Base-by-base conservation (phyloP, 2,329 filamentous ascomycete species). In the Fusarium coffeatum region DNA sequence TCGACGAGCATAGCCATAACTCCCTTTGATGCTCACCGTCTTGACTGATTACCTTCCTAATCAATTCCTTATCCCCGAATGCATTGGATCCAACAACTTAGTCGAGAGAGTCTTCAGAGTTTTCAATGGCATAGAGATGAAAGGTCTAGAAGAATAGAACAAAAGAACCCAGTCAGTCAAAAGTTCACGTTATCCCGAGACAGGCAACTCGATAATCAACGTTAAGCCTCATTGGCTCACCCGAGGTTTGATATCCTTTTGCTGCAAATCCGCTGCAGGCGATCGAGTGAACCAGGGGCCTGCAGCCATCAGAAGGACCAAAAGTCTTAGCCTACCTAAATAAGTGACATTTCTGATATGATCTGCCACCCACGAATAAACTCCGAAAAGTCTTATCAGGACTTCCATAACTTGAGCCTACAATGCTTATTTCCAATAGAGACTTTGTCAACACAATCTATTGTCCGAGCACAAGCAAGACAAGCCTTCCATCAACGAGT, bases 191-290 rank as follows among this genome's bases (percentile, higher is more conserved):
- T 70, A 70, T 64, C 63, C 68, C 67, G 27, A 64, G 67, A 70
- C 63, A 57, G 68, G 68, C 67, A 70, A 68, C 63, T 70, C 63
- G 68, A 68, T 68, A 68, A 58, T 27, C 42, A 63, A 45, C 27
- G 27, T 40, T 53, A 53, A n/a, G 18, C 37, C 50, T 22, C 22
- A 68, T 68, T 70, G 67, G 67, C 32, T 23, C 42, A 20, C 16
- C 34, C 53, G 11, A 28, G 46, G 25, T 45, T 71, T 47, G 66
- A 57, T 70, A 64, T 71, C 58, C 42, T 66, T 56, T 67, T 22
- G 48, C 62, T 70, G 48, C 62, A 46, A 64, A 51, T 27, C 43
- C 54, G 66, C 66, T 69, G 66, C 62, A 71, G 51, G 67, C 67
- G 63, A 71, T 71, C 67, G 67, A 64, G 46, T 37, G 43, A 50